These are phyloP conservation scores for Elongisporangium anandrum DNA, from an alignment of 352 stramenopile genomes.

Conservation along the genomic window DNA sequence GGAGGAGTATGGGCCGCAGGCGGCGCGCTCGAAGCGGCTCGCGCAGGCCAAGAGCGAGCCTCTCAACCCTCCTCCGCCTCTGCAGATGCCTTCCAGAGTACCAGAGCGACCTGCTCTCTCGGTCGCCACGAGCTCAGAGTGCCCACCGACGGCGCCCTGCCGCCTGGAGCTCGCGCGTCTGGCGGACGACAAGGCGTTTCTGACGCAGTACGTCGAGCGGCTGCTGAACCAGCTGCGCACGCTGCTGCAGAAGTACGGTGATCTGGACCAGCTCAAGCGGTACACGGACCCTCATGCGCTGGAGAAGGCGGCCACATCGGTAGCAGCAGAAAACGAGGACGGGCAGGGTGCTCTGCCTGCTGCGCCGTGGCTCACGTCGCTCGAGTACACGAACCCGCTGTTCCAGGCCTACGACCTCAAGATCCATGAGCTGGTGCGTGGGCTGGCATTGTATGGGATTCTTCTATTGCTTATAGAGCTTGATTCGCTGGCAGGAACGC, in stretches of 20 bases:
- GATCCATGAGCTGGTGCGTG: slow-evolving; percentile 62
- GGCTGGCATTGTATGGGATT: not conserved
- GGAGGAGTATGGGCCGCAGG: slow-evolving; percentile 6
- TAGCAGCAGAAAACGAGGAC: slow-evolving; percentile 11
- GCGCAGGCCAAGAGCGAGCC: slow-evolving; percentile 1
- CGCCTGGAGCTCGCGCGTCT: slow-evolving; percentile 40
- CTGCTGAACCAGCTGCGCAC: slow-evolving; percentile 54
- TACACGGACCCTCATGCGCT: slow-evolving; percentile 29
- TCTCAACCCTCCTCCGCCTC: no score
- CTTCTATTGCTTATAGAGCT: not conserved
- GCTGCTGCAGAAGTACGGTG: slow-evolving; percentile 60
- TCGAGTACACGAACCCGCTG: slow-evolving; percentile 67
- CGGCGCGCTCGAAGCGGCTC: slow-evolving; percentile 13
- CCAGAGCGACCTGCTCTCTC: not conserved
- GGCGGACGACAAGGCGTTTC: slow-evolving; percentile 57
- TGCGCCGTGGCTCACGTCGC: slow-evolving; percentile 63
- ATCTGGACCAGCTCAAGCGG: slow-evolving; percentile 66
- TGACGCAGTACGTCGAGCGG: slow-evolving; percentile 62
- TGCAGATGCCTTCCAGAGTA: no score
- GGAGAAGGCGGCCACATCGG: slow-evolving; percentile 3
- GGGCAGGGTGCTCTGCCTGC: slow-evolving; percentile 7
- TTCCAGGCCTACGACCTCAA: slow-evolving; percentile 76
- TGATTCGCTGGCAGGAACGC: slow-evolving; percentile 24
- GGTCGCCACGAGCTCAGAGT: slow-evolving; percentile 8
- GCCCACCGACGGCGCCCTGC: slow-evolving; percentile 15